Conservation (phyloP, 441 rosid genomes). For the Brassica balearica region DNA sequence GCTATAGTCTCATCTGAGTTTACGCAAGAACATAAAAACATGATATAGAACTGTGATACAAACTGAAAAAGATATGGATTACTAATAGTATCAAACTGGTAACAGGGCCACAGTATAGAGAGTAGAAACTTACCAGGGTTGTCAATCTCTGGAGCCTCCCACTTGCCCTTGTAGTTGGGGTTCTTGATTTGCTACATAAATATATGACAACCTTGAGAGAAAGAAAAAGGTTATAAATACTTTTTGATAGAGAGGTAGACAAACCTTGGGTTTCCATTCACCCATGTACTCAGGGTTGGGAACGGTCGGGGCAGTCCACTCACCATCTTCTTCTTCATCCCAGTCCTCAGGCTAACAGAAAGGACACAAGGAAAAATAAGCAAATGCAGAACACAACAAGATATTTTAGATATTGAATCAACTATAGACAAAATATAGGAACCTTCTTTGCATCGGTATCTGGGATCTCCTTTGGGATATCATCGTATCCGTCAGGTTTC, state of each 20-base stretch:
- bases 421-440: conserved; percentile 30
- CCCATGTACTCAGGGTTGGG: conserved; percentile 96
- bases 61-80: neutral
- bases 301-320: conserved; percentile 88
- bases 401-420: neutral
- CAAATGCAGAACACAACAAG: neutral
- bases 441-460: conserved; percentile 95
- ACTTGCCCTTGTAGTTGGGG: conserved; percentile 94
- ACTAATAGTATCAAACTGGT: neutral
- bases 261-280: conserved; percentile 88
- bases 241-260: conserved; percentile 26
- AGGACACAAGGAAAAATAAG: neutral
- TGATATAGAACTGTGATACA: neutral
- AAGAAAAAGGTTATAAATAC: conserved; percentile 22
- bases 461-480: conserved; percentile 86
- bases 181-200: conserved; percentile 82
- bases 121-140: conserved; percentile 70
- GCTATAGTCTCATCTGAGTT: neutral
- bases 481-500: conserved; percentile 97
- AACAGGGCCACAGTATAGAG: neutral
- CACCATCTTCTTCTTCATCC: conserved; percentile 98
- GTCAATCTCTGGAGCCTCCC: conserved; percentile 95
- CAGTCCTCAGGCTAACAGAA: conserved; percentile 65
- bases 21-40: neutral
- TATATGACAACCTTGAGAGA: conserved; percentile 1